Conservation (phyloP, 1,284 basidiomycete species). For the Cryptococcus sp. region DNA sequence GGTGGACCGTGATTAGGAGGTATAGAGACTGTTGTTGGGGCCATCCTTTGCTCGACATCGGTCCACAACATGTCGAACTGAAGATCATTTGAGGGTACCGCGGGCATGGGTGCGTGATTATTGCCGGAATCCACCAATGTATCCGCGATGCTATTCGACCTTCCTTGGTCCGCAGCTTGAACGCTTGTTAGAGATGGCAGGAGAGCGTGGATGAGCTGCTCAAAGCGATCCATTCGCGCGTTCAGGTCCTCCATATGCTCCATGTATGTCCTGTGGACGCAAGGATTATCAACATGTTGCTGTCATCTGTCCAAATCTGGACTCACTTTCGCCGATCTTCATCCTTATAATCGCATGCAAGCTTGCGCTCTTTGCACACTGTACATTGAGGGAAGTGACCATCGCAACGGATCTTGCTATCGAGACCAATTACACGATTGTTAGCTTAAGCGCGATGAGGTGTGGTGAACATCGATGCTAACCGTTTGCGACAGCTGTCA, state of each 20-base stretch:
- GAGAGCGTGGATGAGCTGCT: slow-evolving; percentile 15
- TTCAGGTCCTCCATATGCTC: slow-evolving; percentile 21
- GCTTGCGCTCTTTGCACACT: slow-evolving; percentile 15
- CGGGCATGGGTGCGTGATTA: no score
- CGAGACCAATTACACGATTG: neutral
- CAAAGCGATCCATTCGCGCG: slow-evolving; percentile 22
- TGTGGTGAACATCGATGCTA: neutral
- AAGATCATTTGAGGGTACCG: no score
- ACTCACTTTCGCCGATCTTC: slow-evolving; percentile 30
- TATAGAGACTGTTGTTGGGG: no score
- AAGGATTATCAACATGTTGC: neutral
- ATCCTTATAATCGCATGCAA: slow-evolving; percentile 24
- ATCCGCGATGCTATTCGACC: neutral
- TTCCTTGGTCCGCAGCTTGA: neutral
- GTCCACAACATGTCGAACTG: no score
- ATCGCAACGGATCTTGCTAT: slow-evolving; percentile 27
- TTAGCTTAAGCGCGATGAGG: neutral
- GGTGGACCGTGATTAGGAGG: no score
- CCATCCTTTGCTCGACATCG: no score
- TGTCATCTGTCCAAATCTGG: neutral
- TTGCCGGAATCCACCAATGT: neutral
- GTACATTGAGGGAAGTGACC: slow-evolving; percentile 16
- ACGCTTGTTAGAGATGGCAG: neutral
- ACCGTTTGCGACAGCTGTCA: slow-evolving; percentile 26
- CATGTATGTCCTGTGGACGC: slow-evolving; percentile 9